A percentile compares a stretch with the other conserved stretches of the same genome.
Conservation (phyloP, 129 eudicot genomes). For the Lactuca sativa region DNA sequence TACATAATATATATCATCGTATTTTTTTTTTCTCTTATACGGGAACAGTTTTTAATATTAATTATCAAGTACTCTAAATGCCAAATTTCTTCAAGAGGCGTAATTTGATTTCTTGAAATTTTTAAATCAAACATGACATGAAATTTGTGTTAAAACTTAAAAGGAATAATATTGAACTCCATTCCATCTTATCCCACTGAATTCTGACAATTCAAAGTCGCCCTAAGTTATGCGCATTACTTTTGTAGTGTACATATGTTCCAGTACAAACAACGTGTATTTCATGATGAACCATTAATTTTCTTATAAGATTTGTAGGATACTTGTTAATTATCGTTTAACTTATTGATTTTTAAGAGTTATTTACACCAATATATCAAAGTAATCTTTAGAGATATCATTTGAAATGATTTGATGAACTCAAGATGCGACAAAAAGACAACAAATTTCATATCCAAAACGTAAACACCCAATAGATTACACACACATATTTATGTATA, state of each 20-base stretch:
- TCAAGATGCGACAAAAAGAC: not conserved
- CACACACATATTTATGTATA: not conserved
- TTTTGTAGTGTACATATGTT: not conserved
- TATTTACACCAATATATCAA: not conserved
- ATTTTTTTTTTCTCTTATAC: no score
- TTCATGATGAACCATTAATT: no score
- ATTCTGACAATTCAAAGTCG: not conserved
- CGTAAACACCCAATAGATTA: not conserved
- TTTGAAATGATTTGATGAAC: not conserved
- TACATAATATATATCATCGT: no score
- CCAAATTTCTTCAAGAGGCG: not conserved
- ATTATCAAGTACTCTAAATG: not conserved
- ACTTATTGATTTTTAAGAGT: no score
- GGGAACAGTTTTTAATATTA: no score
- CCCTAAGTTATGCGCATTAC: not conserved
- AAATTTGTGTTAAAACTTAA: no score
- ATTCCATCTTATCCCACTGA: no score
- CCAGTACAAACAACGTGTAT: not conserved
- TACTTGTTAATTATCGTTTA: not conserved
- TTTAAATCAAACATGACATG: no score
- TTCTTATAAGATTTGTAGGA: no score
- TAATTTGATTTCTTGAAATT: no score
- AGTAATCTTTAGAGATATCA: not conserved
- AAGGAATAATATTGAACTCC: no score
- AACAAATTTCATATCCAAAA: no score